Evolutionary conservation across 257 asterid species (phyloP).

Genomic region (Solanum rostratum): DNA sequence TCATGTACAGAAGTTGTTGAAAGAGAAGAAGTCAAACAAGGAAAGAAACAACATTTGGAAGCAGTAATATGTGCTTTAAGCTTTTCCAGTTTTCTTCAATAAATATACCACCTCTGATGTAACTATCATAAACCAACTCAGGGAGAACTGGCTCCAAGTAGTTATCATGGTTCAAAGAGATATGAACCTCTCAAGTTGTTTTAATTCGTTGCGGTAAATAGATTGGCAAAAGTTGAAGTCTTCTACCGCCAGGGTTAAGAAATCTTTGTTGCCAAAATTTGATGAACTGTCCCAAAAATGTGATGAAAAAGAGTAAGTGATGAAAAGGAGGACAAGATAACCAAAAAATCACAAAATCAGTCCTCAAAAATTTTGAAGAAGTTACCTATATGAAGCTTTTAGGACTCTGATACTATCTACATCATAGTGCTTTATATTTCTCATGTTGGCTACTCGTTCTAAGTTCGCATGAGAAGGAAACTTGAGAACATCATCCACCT

Average conservation of each 20-base stretch:
- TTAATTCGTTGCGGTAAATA: slow-evolving; percentile 54
- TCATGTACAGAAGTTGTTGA: not conserved
- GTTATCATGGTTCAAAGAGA: not conserved
- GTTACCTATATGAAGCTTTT: slow-evolving; percentile 69
- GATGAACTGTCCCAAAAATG: slow-evolving; percentile 40
- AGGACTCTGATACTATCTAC: slow-evolving; percentile 39
- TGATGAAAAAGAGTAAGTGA: not conserved
- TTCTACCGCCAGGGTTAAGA: slow-evolving; percentile 46
- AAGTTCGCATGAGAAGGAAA: slow-evolving; percentile 54
- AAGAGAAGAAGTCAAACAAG: not conserved
- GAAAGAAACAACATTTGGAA: not conserved
- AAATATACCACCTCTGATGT: not conserved
- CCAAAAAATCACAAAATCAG: not conserved
- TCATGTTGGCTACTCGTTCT: slow-evolving; percentile 47
- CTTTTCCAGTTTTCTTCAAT: not conserved
- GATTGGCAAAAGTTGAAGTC: slow-evolving; percentile 73
- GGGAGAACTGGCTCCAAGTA: not conserved
- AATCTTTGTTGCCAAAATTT: slow-evolving; percentile 55
- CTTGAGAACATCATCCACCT: slow-evolving; percentile 52
- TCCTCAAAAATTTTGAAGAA: not conserved
- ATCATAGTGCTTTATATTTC: slow-evolving; percentile 50
- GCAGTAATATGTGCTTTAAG: not conserved
- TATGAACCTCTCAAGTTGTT: slow-evolving; percentile 61
- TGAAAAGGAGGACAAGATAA: not conserved
- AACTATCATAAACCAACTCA: not conserved